These are phyloP conservation scores for Arthrobotrys megalospora DNA, from an alignment of 2,329 filamentous ascomycete species.

Conservation along the genomic window DNA sequence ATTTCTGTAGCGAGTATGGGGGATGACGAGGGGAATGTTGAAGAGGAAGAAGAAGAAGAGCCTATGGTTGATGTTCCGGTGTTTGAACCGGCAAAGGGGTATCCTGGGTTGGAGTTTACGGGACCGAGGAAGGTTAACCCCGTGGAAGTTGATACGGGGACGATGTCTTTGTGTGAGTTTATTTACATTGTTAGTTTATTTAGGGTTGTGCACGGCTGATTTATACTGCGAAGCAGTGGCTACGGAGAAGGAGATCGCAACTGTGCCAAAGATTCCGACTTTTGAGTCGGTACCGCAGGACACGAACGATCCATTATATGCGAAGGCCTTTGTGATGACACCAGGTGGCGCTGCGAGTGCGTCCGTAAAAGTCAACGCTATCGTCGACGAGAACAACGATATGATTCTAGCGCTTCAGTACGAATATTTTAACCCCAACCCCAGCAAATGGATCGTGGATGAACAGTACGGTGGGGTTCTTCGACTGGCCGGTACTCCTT, in stretches of 20 bases:
- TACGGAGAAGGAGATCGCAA: constrained; percentile 2
- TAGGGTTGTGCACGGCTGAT: background rate
- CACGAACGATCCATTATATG: constrained; percentile 7
- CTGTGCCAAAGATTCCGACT: background rate
- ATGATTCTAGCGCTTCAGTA: constrained; percentile 28
- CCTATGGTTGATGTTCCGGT: constrained; percentile 15
- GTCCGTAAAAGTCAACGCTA: constrained; percentile 27
- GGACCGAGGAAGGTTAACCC: constrained; percentile 28
- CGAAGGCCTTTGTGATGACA: constrained; percentile 29
- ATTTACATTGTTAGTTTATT: background rate
- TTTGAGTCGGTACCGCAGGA: constrained; percentile 28
- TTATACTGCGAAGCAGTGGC: background rate
- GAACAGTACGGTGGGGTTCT: constrained; percentile 11
- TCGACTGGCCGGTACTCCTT: constrained; percentile 29
- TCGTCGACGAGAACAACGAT: constrained; percentile 15
- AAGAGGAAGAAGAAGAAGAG: constrained; percentile 31
- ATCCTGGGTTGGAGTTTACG: constrained; percentile 15
- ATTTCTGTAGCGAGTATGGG: constrained; percentile 1
- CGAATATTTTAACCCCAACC: constrained; percentile 14
- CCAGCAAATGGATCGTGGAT: constrained; percentile 38
- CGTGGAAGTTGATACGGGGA: constrained; percentile 9
- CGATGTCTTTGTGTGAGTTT: constrained; percentile 7
- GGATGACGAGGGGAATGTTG: constrained; percentile 31
- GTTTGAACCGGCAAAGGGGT: background rate
- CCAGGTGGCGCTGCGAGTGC: constrained; percentile 18